These are phyloP conservation scores for Saturnispora diversa DNA, from an alignment of 805 yeast genomes.

Conservation along the genomic window DNA sequence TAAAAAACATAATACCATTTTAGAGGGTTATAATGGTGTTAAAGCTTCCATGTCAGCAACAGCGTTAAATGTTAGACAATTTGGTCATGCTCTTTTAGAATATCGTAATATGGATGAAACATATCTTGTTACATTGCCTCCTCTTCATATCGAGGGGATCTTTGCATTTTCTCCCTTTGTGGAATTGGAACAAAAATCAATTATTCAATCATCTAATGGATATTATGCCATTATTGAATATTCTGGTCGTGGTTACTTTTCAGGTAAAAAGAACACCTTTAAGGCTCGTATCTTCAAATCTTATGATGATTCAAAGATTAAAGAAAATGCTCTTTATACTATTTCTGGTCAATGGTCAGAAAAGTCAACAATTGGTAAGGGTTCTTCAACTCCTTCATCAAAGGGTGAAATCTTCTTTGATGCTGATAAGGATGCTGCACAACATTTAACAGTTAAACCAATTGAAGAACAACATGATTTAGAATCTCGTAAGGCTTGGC, in stretches of 20 bases:
- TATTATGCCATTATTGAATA: conserved; percentile 65
- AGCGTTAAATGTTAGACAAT: conserved; percentile 80
- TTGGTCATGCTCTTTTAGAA: conserved; percentile 77
- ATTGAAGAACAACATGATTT: conserved; percentile 69
- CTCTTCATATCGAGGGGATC: conserved; percentile 90
- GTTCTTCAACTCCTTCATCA: conserved; percentile 37
- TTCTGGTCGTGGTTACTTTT: conserved; percentile 89
- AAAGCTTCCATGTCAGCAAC: conserved; percentile 73
- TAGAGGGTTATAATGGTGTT: conserved; percentile 88
- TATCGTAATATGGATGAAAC: conserved; percentile 55
- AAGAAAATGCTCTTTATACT: conserved; percentile 64
- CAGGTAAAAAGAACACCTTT: conserved; percentile 89
- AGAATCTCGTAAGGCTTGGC: conserved; percentile 89
- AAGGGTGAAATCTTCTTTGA: conserved; percentile 54
- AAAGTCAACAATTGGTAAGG: conserved; percentile 54
- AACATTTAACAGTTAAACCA: conserved; percentile 67
- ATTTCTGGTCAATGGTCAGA: conserved; percentile 93
- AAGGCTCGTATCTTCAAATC: conserved; percentile 73
- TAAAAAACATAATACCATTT: conserved; percentile 54
- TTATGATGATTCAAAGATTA: conserved; percentile 38
- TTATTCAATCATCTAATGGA: conserved; percentile 76
- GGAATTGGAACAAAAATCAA: conserved; percentile 85
- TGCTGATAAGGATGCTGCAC: conserved; percentile 43
- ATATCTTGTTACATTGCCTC: conserved; percentile 82
- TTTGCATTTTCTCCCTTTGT: conserved; percentile 88